Percentiles rank a stretch among this genome's conserved stretches.
These are phyloP conservation scores for Trichoderma cornu-damae DNA, from an alignment of 2,329 filamentous ascomycete species.

Conservation along the genomic window DNA sequence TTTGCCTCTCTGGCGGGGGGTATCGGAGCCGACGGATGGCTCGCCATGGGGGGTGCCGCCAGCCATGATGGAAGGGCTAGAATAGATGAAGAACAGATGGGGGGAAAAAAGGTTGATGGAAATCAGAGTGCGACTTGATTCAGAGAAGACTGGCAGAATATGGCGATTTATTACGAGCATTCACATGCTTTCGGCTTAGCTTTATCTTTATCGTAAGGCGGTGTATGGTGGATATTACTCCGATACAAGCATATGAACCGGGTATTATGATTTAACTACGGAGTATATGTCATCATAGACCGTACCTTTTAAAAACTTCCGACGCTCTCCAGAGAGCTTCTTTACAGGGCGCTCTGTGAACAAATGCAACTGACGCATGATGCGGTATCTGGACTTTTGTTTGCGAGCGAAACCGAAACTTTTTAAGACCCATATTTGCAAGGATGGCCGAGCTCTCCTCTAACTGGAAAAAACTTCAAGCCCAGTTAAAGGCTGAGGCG, in stretches of 20 bases:
- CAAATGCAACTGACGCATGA: neutral
- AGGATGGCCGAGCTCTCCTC: slow-evolving; percentile 50
- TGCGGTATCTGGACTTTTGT: neutral
- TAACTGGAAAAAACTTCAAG: slow-evolving; percentile 77
- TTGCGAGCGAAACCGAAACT: neutral
- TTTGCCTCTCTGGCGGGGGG: slow-evolving; percentile 64
- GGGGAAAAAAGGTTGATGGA: neutral
- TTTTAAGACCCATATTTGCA: neutral
- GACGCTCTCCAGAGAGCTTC: neutral
- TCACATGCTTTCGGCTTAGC: neutral
- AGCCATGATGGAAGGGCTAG: slow-evolving; percentile 46
- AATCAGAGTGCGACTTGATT: neutral
- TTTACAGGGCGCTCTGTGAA: neutral
- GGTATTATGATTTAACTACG: neutral
- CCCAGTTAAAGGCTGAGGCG: slow-evolving; percentile 49
- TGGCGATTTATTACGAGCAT: neutral
- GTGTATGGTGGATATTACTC: neutral
- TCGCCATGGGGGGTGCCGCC: slow-evolving; percentile 47
- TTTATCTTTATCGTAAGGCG: slow-evolving; percentile 8
- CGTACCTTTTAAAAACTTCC: too few species aligned
- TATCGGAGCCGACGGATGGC: slow-evolving; percentile 51
- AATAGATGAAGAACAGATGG: slow-evolving; percentile 13
- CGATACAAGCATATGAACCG: neutral
- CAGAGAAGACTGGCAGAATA: slow-evolving; percentile 16
- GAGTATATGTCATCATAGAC: neutral